Conservation (phyloP, 176 grass and related monocot genomes). For the Secale cereale region DNA sequence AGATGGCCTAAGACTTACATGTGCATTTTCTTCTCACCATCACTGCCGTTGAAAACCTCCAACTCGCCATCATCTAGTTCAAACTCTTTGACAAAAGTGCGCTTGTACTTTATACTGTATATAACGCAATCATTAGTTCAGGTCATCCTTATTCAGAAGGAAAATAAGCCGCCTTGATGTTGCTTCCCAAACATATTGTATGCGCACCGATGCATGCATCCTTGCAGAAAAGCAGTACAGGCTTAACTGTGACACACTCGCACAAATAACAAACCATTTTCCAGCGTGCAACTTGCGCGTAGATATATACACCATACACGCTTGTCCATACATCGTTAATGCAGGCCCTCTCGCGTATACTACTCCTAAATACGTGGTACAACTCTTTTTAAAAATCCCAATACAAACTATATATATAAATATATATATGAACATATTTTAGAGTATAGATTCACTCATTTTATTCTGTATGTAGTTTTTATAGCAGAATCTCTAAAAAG, state of each 20-base stretch:
- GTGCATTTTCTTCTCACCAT: background rate
- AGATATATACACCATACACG: background rate
- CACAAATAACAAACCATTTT: background rate
- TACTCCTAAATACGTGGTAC: no score
- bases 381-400: no score
- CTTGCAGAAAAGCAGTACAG: background rate
- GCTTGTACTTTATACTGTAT: background rate
- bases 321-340: background rate
- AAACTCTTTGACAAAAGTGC: background rate
- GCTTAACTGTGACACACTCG: background rate
- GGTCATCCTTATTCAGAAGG: background rate
- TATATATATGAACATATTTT: no score
- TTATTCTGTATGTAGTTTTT: no score
- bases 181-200: background rate
- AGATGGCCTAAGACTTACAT: background rate
- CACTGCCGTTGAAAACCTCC: background rate
- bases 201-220: background rate
- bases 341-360: no score
- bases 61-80: background rate
- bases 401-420: no score
- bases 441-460: no score
- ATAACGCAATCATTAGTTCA: background rate
- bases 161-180: background rate
- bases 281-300: background rate
- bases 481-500: no score